These are phyloP conservation scores for Alternaria incomplexa DNA, from an alignment of 2,329 filamentous ascomycete genomes.

Conservation along the genomic window DNA sequence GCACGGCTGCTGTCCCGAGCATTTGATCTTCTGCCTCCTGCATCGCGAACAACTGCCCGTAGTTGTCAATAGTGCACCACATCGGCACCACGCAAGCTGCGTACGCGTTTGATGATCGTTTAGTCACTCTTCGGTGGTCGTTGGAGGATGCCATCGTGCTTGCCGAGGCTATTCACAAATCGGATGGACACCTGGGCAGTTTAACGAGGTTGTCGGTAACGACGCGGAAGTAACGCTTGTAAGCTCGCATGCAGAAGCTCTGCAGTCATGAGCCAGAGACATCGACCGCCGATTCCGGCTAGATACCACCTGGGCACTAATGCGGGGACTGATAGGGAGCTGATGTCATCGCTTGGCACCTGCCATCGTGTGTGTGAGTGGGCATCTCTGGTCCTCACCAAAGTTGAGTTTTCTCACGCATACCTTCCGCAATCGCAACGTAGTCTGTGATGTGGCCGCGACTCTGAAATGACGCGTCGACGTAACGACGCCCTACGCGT, in stretches of 20 bases:
- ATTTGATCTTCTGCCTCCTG: conserved; percentile 41
- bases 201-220: neutral
- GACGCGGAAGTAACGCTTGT: neutral
- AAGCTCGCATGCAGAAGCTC: neutral
- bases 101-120: conserved; percentile 35
- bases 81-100: neutral
- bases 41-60: conserved; percentile 34
- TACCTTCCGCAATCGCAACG: neutral
- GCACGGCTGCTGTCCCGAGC: conserved; percentile 40
- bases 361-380: neutral
- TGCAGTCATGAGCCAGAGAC: neutral
- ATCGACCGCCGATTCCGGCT: neutral
- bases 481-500: neutral
- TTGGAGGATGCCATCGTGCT: conserved; percentile 27
- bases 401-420: neutral
- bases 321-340: neutral
- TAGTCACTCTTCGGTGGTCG: conserved; percentile 28
- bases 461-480: neutral
- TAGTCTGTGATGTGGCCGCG: neutral
- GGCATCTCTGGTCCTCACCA: neutral
- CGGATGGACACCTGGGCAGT: neutral
- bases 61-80: conserved; percentile 1
- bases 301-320: neutral
- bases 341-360: neutral
- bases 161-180: neutral